Evolutionary conservation across 495 filamentous ascomycete genomes (phyloP).

Genomic region (Cladorrhinum samala): DNA sequence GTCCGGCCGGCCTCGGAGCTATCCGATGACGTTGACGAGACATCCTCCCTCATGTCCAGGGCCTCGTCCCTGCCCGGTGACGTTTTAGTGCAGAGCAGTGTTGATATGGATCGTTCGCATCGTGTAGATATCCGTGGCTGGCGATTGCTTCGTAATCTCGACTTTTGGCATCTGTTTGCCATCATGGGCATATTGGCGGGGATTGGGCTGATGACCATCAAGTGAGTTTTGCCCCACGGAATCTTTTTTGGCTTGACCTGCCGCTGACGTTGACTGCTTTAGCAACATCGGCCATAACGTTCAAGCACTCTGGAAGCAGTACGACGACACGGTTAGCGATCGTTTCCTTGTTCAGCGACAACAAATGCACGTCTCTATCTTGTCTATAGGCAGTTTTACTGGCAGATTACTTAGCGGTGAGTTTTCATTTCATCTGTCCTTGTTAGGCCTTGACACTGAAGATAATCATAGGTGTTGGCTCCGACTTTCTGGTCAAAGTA

Average conservation of each 20-base stretch:
- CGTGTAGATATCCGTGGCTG: conserved; percentile 87
- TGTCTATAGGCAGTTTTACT: conserved; percentile 77
- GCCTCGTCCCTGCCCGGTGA: conserved; percentile 43
- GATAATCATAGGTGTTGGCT: conserved; percentile 64
- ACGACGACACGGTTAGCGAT: conserved; percentile 64
- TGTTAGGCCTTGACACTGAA: conserved; percentile 2
- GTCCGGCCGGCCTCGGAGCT: conserved; percentile 21
- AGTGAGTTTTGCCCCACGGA: conserved; percentile 70
- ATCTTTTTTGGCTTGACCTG: background rate
- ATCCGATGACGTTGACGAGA: conserved; percentile 58
- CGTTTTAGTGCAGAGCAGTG: conserved; percentile 46
- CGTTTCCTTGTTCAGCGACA: conserved; percentile 77
- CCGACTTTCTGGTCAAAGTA: conserved; percentile 77
- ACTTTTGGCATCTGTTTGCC: conserved; percentile 86
- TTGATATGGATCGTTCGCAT: conserved; percentile 53
- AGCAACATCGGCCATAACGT: conserved; percentile 96
- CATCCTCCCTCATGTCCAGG: conserved; percentile 75
- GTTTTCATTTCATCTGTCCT: conserved; percentile 9
- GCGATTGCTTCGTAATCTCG: conserved; percentile 62
- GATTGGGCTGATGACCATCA: conserved; percentile 97
- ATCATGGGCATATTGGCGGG: conserved; percentile 86
- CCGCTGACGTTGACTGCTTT: background rate
- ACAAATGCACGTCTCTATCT: conserved; percentile 86
- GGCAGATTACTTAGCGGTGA: conserved; percentile 73
- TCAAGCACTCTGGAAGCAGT: conserved; percentile 70